phyloP scores from a whole-genome alignment of 2,329 filamentous ascomycete genomes.

The Chaetothyriales sp. region DNA sequence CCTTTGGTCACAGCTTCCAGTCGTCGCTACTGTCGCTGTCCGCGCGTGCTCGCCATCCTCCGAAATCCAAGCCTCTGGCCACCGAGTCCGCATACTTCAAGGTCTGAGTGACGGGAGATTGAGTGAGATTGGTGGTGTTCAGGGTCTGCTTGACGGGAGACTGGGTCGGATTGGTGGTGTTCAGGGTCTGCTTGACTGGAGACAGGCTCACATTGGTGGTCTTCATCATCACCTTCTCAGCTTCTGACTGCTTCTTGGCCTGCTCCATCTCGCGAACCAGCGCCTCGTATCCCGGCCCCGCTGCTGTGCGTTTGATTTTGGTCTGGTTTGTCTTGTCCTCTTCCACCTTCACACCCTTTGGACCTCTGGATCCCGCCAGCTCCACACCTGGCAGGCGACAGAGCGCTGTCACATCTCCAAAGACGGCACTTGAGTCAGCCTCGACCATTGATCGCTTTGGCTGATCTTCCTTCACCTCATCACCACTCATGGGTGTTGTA shows the following conservation, averaged over 20 bases:
- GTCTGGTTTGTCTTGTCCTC: background rate
- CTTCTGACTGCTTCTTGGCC: background rate
- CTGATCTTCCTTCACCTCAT: conserved; percentile 9
- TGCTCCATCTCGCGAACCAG: background rate
- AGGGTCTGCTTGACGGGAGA: background rate
- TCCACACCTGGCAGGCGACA: background rate
- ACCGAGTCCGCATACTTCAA: background rate
- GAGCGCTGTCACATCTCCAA: conserved; percentile 1
- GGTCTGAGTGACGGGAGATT: background rate
- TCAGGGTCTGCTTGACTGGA: too few species aligned
- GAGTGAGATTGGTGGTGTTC: background rate
- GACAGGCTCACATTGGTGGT: background rate
- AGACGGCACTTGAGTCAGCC: conserved; percentile 10
- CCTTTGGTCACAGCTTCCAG: background rate
- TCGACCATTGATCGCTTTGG: conserved; percentile 12
- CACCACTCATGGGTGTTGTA: background rate
- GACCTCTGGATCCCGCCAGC: background rate
- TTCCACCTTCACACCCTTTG: background rate
- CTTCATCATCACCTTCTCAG: background rate
- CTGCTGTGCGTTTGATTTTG: background rate
- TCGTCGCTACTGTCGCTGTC: background rate
- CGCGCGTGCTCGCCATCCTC: background rate
- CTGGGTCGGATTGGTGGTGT: background rate
- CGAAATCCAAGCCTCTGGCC: background rate
- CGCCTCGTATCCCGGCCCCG: background rate